Conservation (phyloP, 2,329 filamentous ascomycete genomes). For the Pochonia chlamydosporia region DNA sequence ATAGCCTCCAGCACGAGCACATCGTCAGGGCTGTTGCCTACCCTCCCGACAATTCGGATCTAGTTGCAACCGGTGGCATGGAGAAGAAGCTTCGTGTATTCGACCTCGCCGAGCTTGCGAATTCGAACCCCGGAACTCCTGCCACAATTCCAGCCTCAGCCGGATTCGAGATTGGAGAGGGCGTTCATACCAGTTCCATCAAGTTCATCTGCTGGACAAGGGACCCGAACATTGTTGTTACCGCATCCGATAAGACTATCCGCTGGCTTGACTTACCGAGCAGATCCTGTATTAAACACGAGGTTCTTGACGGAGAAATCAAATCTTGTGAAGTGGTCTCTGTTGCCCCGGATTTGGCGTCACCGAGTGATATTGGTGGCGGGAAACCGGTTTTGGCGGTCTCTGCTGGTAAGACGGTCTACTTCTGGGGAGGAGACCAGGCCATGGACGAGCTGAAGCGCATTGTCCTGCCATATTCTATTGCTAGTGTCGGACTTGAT, state of each 20-base stretch:
- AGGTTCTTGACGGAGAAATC: conserved; percentile 76
- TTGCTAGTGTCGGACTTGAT: conserved; percentile 87
- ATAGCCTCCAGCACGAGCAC: conserved; percentile 85
- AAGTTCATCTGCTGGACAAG: conserved; percentile 95
- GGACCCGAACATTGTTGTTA: conserved; percentile 83
- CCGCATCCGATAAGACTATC: conserved; percentile 84
- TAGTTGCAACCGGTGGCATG: conserved; percentile 87
- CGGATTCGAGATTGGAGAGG: conserved; percentile 81
- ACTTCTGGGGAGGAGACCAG: conserved; percentile 77
- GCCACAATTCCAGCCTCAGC: conserved; percentile 51
- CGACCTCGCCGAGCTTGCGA: conserved; percentile 62
- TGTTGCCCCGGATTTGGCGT: conserved; percentile 52
- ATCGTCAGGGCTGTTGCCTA: conserved; percentile 94
- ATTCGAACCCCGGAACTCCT: conserved; percentile 31
- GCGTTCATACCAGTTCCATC: conserved; percentile 80
- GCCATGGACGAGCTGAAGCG: conserved; percentile 73
- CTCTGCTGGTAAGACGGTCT: conserved; percentile 88
- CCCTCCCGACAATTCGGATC: conserved; percentile 71
- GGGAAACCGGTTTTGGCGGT: conserved; percentile 75
- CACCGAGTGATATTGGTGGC: conserved; percentile 56
- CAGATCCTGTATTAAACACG: conserved; percentile 68
- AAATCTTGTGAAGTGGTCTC: conserved; percentile 86
- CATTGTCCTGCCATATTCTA: conserved; percentile 72
- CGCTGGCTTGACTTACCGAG: conserved; percentile 90
- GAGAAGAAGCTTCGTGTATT: conserved; percentile 97